Evolutionary conservation across 2,329 filamentous ascomycete species (phyloP).

Genomic region (Fusarium torreyae): DNA sequence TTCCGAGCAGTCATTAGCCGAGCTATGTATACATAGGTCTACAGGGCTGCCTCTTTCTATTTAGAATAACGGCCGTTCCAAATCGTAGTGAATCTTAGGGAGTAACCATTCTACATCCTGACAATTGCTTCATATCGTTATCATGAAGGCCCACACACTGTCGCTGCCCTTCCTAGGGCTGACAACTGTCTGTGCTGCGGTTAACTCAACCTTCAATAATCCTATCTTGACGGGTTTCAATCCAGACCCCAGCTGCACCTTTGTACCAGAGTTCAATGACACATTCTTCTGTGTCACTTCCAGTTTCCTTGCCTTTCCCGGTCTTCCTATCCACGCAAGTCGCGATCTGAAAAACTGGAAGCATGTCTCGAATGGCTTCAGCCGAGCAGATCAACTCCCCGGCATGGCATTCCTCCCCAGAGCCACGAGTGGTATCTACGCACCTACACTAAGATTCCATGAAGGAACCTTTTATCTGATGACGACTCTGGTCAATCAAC

Average conservation of each 20-base stretch:
- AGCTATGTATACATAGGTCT: neutral
- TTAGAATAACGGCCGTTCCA: too few relatives aligned
- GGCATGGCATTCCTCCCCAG: constrained; percentile 43
- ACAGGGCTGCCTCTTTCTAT: too few relatives aligned
- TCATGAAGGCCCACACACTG: neutral
- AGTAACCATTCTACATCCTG: too few relatives aligned
- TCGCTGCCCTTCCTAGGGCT: neutral
- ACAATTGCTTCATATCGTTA: too few relatives aligned
- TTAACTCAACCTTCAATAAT: constrained; percentile 52
- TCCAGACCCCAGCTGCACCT: constrained; percentile 63
- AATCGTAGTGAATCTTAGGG: too few relatives aligned
- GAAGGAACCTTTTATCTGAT: constrained; percentile 62
- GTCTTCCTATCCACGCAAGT: constrained; percentile 66
- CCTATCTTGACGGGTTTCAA: constrained; percentile 66
- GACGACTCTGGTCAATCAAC: constrained; percentile 58
- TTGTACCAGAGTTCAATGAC: constrained; percentile 56
- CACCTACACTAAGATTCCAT: constrained; percentile 61
- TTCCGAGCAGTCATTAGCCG: neutral
- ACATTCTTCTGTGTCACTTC: constrained; percentile 68
- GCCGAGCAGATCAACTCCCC: constrained; percentile 59
- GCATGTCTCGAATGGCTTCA: constrained; percentile 49
- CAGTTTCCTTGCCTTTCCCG: constrained; percentile 67
- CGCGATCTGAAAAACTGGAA: constrained; percentile 66
- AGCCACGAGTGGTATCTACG: constrained; percentile 62
- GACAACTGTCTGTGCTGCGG: neutral